These are phyloP conservation scores for Stemphylium beticola DNA, from an alignment of 2,329 filamentous ascomycete genomes.

Conservation along the genomic window DNA sequence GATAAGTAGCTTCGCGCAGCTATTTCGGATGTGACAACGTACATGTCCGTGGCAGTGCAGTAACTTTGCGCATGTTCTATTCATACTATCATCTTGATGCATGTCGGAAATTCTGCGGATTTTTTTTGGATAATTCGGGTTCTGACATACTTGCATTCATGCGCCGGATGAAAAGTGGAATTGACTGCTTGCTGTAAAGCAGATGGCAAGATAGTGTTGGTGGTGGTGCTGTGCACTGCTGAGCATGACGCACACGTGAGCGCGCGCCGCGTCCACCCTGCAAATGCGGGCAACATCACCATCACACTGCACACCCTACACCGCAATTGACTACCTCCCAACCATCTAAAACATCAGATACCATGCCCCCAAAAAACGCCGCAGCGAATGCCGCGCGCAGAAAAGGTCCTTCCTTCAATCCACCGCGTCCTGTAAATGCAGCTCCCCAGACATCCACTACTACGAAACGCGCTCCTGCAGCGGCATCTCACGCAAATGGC, in stretches of 20 bases:
- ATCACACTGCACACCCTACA: not conserved
- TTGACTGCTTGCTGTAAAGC: too few species aligned
- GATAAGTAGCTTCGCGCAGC: not conserved
- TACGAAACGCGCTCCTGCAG: conserved; percentile 27
- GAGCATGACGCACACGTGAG: conserved; percentile 14
- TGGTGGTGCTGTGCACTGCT: not conserved
- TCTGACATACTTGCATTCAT: too few species aligned
- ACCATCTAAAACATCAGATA: not conserved
- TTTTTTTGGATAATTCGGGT: too few species aligned
- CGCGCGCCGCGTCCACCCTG: conserved; percentile 6
- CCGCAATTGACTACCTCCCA: not conserved
- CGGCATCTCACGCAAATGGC: conserved; percentile 3
- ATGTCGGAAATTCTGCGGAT: too few species aligned
- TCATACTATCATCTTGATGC: too few species aligned
- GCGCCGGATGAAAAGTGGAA: too few species aligned
- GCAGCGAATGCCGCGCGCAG: conserved; percentile 26
- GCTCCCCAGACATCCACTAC: conserved; percentile 25
- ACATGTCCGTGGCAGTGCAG: too few species aligned
- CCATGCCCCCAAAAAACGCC: conserved; percentile 38
- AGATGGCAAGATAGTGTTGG: too few species aligned
- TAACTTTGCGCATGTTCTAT: too few species aligned
- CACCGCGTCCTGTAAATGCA: conserved; percentile 43
- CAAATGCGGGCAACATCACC: conserved; percentile 1
- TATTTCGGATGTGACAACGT: too few species aligned
- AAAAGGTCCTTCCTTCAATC: conserved; percentile 47